A percentile compares a stretch with the other conserved stretches of the same genome.
Evolutionary conservation across 176 grass and related monocot genomes (phyloP).

Genomic region (Lolium rigidum): DNA sequence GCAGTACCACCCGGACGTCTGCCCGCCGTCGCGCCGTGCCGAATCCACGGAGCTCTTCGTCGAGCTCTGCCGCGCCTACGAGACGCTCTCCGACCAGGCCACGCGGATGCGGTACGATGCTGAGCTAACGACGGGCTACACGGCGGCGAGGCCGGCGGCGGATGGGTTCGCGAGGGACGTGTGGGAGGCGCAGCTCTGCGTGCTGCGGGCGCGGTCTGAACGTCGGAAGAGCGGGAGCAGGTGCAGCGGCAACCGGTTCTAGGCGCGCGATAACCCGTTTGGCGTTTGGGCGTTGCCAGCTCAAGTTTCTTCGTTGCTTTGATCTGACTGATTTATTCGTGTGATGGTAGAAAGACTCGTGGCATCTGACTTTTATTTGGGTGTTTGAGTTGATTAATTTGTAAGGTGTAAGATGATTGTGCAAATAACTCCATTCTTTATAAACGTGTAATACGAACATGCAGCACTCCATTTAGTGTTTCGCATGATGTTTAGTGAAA

Average conservation of each 20-base stretch:
- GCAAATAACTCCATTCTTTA: neutral
- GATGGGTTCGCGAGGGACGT: constrained; percentile 42
- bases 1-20: constrained; percentile 75
- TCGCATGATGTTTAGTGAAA: neutral
- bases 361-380: constrained; percentile 28
- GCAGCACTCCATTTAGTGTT: neutral
- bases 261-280: neutral
- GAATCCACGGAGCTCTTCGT: constrained; percentile 69
- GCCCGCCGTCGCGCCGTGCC: constrained; percentile 51
- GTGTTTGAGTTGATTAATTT: constrained; percentile 9
- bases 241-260: constrained; percentile 2
- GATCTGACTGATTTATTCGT: neutral
- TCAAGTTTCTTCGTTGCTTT: neutral
- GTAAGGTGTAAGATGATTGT: neutral
- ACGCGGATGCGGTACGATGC: too few species aligned
- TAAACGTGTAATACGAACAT: neutral
- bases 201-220: constrained; percentile 44
- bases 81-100: too few species aligned
- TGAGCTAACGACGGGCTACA: too few species aligned
- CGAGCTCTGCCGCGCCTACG: constrained; percentile 46
- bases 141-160: neutral
- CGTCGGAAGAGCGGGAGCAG: constrained; percentile 24
- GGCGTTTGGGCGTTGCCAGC: neutral
- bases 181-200: constrained; percentile 61
- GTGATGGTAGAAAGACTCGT: neutral